These are phyloP conservation scores for Aureoboletus auriporus DNA, from an alignment of 768 basidiomycete species.

Conservation along the genomic window DNA sequence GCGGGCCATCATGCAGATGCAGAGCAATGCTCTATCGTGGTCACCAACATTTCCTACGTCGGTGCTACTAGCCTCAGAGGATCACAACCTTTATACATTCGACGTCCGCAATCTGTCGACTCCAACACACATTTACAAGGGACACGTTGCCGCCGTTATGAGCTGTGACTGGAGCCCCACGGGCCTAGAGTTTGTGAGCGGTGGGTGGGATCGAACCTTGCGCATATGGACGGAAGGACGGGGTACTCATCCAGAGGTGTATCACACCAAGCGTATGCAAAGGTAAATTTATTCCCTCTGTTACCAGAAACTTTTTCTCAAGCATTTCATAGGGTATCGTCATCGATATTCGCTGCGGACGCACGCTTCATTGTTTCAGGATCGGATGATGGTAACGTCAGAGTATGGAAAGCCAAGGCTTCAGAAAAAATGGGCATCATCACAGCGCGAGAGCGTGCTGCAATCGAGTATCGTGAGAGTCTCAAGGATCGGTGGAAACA, in stretches of 20 bases:
- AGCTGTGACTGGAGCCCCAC: slow-evolving; percentile 97
- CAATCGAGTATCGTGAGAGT: slow-evolving; percentile 88
- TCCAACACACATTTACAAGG: slow-evolving; percentile 94
- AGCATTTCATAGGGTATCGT: slow-evolving; percentile 61
- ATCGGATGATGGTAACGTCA: slow-evolving; percentile 92
- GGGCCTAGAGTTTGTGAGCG: slow-evolving; percentile 92
- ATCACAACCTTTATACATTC: slow-evolving; percentile 97
- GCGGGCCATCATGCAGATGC: slow-evolving; percentile 91
- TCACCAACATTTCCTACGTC: slow-evolving; percentile 93
- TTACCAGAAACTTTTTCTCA: not conserved
- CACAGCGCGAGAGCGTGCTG: slow-evolving; percentile 84
- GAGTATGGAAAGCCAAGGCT: slow-evolving; percentile 93
- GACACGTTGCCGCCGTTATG: slow-evolving; percentile 95
- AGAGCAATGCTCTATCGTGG: slow-evolving; percentile 87
- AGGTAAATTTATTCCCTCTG: slow-evolving; percentile 43
- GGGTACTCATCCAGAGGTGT: slow-evolving; percentile 81
- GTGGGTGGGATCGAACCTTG: slow-evolving; percentile 94
- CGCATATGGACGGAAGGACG: slow-evolving; percentile 88
- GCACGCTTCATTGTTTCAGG: slow-evolving; percentile 88
- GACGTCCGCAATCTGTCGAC: slow-evolving; percentile 81
- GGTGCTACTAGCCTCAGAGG: slow-evolving; percentile 93
- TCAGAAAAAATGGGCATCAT: slow-evolving; percentile 89
- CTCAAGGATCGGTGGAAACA: slow-evolving; percentile 87
- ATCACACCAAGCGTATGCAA: slow-evolving; percentile 99
- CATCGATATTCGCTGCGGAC: slow-evolving; percentile 84